These are phyloP conservation scores for Coemansia sp. DNA, from an alignment of 192 early-diverging fungal genomes.

Conservation along the genomic window DNA sequence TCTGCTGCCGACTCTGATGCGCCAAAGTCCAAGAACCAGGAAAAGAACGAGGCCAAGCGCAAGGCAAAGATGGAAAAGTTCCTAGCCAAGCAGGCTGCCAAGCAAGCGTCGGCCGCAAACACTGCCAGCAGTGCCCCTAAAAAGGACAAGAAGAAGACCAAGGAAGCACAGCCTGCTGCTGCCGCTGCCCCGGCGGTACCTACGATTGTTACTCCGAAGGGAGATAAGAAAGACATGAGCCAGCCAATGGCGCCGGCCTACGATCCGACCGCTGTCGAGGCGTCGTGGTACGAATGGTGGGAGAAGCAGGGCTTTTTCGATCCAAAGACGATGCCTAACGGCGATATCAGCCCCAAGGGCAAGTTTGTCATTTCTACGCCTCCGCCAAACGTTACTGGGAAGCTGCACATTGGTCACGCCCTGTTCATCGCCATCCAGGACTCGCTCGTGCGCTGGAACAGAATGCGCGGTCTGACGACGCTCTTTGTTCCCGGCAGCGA, in stretches of 20 bases:
- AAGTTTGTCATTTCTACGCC: conserved; percentile 91
- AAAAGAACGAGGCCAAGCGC: conserved; percentile 88
- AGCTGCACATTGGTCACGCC: conserved; percentile 93
- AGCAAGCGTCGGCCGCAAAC: conserved; percentile 9
- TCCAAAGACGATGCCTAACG: conserved; percentile 58
- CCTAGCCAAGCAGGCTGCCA: conserved; percentile 75
- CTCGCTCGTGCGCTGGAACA: conserved; percentile 89
- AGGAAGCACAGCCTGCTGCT: conserved; percentile 55
- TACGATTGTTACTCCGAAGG: conserved; percentile 79
- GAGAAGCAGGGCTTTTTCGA: conserved; percentile 88
- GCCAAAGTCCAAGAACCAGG: conserved; percentile 73
- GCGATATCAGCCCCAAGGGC: conserved; percentile 70
- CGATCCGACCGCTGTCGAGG: conserved; percentile 86
- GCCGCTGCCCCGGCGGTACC: conserved; percentile 56
- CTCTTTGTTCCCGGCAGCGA: conserved; percentile 94
- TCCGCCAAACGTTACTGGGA: conserved; percentile 98
- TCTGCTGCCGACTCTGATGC: background rate
- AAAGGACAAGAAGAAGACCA: conserved; percentile 57
- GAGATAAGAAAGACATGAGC: conserved; percentile 80
- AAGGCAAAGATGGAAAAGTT: conserved; percentile 92
- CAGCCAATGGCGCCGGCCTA: conserved; percentile 77
- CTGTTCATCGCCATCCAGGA: conserved; percentile 95
- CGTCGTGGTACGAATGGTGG: conserved; percentile 98
- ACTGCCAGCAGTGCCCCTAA: background rate
- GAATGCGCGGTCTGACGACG: conserved; percentile 94